Evolutionary conservation across 129 eudicot species (phyloP).

Genomic region (Flaveria ramosissima): DNA sequence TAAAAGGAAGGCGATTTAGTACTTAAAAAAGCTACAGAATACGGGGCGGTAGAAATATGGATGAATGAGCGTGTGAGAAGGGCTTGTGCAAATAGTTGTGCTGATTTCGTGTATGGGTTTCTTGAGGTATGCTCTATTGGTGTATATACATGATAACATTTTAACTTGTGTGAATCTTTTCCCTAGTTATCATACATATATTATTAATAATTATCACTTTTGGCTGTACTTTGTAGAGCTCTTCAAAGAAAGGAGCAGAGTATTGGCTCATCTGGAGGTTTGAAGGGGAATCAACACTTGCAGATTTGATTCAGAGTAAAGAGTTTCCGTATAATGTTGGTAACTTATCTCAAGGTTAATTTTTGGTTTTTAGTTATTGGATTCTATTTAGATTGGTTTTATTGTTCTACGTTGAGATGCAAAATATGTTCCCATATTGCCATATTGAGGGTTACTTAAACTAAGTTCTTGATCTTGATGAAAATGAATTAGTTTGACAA

Average conservation of each 20-base stretch:
- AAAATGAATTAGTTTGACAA: neutral
- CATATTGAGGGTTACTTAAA: too few relatives aligned
- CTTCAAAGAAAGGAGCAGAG: slow-evolving; percentile 86
- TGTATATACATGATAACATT: neutral
- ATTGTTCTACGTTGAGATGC: too few relatives aligned
- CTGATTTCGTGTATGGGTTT: slow-evolving; percentile 90
- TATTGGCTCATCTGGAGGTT: slow-evolving; percentile 97
- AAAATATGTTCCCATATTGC: too few relatives aligned
- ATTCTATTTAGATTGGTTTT: neutral
- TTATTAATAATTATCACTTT: neutral
- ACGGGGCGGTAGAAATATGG: slow-evolving; percentile 99
- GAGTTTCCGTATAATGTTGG: slow-evolving; percentile 97
- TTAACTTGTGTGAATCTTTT: too few relatives aligned
- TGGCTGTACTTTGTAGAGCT: slow-evolving; percentile 47
- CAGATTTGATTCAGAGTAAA: slow-evolving; percentile 89
- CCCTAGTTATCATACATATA: neutral
- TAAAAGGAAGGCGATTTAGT: slow-evolving; percentile 87
- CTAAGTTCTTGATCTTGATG: too few relatives aligned
- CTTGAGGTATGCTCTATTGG: slow-evolving; percentile 63
- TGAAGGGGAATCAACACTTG: slow-evolving; percentile 94
- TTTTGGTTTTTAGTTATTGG: slow-evolving; percentile 4
- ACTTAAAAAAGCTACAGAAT: slow-evolving; percentile 93
- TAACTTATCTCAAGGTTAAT: slow-evolving; percentile 41
- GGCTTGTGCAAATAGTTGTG: slow-evolving; percentile 96
- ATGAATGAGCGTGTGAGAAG: slow-evolving; percentile 99